Conservation (phyloP, 768 basidiomycete species). For the Mrakia blollopis region DNA sequence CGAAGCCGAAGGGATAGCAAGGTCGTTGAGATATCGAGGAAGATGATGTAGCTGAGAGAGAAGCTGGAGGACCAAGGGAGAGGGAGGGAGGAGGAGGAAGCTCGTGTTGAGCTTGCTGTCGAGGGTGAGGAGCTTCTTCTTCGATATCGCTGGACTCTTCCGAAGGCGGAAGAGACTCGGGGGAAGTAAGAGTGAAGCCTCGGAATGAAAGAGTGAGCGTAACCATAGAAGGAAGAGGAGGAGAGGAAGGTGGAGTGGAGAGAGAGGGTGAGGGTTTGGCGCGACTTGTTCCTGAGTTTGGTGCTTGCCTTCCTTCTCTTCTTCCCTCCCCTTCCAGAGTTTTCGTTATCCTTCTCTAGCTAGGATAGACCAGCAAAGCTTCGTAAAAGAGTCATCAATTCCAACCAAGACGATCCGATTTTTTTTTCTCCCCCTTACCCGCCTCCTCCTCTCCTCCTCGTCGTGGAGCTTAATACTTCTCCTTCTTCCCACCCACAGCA, state of each 20-base stretch:
- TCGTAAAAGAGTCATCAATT: background rate
- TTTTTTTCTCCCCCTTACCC: background rate
- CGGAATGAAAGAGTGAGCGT: no score
- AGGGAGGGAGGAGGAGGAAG: background rate
- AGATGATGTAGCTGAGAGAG: background rate
- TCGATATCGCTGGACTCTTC: background rate
- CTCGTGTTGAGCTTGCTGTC: background rate
- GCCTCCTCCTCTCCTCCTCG: background rate
- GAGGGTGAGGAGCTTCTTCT: background rate
- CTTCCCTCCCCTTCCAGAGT: no score
- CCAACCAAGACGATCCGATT: background rate
- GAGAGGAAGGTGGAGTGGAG: no score
- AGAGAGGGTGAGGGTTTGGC: no score
- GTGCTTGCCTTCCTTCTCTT: no score
- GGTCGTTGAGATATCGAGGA: background rate
- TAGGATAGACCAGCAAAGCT: background rate
- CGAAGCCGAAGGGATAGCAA: background rate
- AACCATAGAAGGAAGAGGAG: no score
- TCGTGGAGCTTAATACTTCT: constrained; percentile 10
- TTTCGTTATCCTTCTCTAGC: no score
- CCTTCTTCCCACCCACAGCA: constrained; percentile 38
- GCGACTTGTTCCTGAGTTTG: no score
- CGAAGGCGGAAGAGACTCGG: background rate
- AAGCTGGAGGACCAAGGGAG: background rate
- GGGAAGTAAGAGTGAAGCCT: no score